Evolutionary conservation across 202 grass and related monocot species (phyloP), one percentile per base, ranked within the genome.

Genomic region (Brachypodium distachyon): DNA sequence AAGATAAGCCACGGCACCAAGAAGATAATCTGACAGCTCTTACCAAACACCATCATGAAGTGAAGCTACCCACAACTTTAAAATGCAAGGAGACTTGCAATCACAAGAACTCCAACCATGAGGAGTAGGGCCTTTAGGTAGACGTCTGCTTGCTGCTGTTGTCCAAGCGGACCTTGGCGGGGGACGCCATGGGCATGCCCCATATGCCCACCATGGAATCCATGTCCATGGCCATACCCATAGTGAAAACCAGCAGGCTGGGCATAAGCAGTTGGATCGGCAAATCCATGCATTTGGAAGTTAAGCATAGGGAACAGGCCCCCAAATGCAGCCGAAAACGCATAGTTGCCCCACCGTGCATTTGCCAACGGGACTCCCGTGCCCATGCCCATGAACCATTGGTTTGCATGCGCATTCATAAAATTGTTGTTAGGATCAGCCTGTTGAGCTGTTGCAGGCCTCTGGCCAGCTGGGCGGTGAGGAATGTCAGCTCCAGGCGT

Each of bases 391-490:
- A 81, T 77, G 64, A 85, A 89, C 86, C 82, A 89, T 59, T 77
- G 77, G 34, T 85, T 85, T 0, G 65, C 54, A 5, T 81, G 80
- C 14, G 72, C 74, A 46, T 86, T 70, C 1, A 1, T 13, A 0
- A 84, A 88, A 61, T 80, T 82, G 58, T 77, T 81, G 40, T 90
- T 76, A 52, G 83, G 40, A 52, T 86, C 63, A 36, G 79, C 28
- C 4, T 80, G 88, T 43, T 81, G 88, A 23, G 83, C 88, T 61
- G 88, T 89, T 3, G 88, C 83, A 1, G 92, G 92, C 48, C 92
- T 91, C 83, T 95, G 86, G 28, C 92, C 92, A 44, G 89, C 74
- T 2, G 92, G 92, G 21, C 92, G 86, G 61, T 95, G n/a, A 60
- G 92, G 88, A 25, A 95, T 95, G 18, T 95, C 82, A 36, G 74